Evolutionary conservation across 1,284 basidiomycete species (phyloP).

Genomic region (Cutaneotrichosporon sp.): DNA sequence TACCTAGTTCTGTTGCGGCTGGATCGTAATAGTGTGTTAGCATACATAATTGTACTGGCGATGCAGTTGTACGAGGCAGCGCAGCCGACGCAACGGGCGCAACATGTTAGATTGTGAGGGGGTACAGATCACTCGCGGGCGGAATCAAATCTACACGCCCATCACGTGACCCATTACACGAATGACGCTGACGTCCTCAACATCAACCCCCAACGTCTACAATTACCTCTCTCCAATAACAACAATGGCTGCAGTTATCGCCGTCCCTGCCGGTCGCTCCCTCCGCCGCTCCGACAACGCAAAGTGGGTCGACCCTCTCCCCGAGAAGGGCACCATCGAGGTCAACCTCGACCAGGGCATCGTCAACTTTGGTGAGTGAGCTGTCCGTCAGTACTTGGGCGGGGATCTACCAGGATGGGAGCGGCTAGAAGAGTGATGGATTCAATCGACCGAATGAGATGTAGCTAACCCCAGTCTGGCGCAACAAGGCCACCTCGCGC

Average conservation of each 20-base stretch:
- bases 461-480: conserved; percentile 38
- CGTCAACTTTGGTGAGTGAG: conserved; percentile 41
- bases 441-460: too few relatives aligned
- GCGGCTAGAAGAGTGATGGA: too few relatives aligned
- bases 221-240: background rate
- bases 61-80: conserved; percentile 3
- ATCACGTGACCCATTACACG: background rate
- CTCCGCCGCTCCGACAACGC: conserved; percentile 36
- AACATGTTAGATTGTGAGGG: too few relatives aligned
- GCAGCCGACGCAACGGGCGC: too few relatives aligned
- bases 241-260: conserved; percentile 38
- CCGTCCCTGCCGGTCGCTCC: conserved; percentile 47
- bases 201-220: background rate
- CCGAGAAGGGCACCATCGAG: conserved; percentile 49
- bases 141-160: background rate
- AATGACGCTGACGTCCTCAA: conserved; percentile 14
- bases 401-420: too few relatives aligned
- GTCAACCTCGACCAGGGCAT: conserved; percentile 46
- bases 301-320: conserved; percentile 51
- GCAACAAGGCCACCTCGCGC: conserved; percentile 32
- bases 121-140: too few relatives aligned
- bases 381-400: background rate
- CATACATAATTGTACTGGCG: conserved; percentile 2
- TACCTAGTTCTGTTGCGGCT: conserved; percentile 57
- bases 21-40: background rate